Evolutionary conservation across 2,329 filamentous ascomycete genomes (phyloP), one percentile per base, ranked within the genome.

Genomic region (Trichoderma gracile): DNA sequence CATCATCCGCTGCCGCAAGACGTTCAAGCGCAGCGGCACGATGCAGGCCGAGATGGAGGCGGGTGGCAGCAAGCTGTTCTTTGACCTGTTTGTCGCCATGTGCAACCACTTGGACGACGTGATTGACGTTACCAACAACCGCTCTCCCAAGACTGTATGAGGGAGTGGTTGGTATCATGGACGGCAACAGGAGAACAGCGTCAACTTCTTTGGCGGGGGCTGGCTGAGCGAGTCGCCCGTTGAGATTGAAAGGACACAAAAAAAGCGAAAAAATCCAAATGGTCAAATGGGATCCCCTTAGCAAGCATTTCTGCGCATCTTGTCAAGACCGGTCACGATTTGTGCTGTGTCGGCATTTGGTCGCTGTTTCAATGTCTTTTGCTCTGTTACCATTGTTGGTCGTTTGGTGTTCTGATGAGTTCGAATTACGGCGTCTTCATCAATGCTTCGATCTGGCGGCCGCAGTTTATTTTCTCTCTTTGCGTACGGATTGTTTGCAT

Each of bases 1-100:
- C 79, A 96, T 97, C 80, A 97, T 97, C 83, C 90, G 93, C 82
- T 94, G 91, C 85, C 92, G 94, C 79, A 93, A 93, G 84, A 97
- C 92, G 74, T 97, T 98, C 80, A 97, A 97, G 89, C 89, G 91
- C 80, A 97, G 93, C 82, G 93, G 93, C 80, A 97, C 93, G 79
- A 96, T 97, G 93, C 93, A 97, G 86, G 89, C 91, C 82, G 93
- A 97, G 83, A 97, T 98, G 93, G 92, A 97, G 83, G 88, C 88
- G 79, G 93, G 93, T 78, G 93, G 81, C 74, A 85, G 87, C 80
- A 93, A 93, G 84, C 85, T 97, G 81, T 97, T 95, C 85, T 98
- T 98, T 82, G 93, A 97, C 84, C 84, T 98, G 79, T 98, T 97
- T 79, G 93, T 97, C 76, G 93, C 93, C 74, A 91, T 97, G 89